These are phyloP conservation scores for Alternaria tenuissima DNA, from an alignment of 2,329 filamentous ascomycete genomes.

Conservation along the genomic window DNA sequence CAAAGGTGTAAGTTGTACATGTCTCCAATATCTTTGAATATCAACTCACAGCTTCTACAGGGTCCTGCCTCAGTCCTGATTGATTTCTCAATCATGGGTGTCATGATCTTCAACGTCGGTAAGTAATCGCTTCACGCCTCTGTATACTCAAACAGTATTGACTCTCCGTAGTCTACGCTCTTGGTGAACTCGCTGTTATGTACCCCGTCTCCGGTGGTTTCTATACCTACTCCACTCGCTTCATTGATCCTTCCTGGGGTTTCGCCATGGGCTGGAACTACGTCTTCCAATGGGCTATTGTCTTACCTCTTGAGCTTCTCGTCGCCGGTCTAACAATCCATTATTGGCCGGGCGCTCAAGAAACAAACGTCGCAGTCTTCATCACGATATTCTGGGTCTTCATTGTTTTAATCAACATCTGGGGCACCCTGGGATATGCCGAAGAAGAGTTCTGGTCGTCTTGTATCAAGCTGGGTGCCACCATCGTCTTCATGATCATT, in stretches of 20 bases:
- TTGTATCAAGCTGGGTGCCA: constrained; percentile 46
- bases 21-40: not conserved
- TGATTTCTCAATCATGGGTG: constrained; percentile 52
- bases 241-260: constrained; percentile 58
- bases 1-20: constrained; percentile 56
- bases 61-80: constrained; percentile 45
- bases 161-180: constrained; percentile 59
- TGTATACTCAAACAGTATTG: constrained; percentile 30
- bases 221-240: constrained; percentile 61
- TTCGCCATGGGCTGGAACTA: constrained; percentile 51
- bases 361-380: constrained; percentile 43
- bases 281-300: constrained; percentile 49
- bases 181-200: constrained; percentile 65
- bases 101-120: constrained; percentile 53
- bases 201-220: constrained; percentile 64
- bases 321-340: constrained; percentile 50
- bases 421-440: constrained; percentile 52
- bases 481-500: constrained; percentile 55
- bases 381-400: constrained; percentile 51
- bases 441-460: constrained; percentile 53
- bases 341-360: constrained; percentile 42
- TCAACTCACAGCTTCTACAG: constrained; percentile 22
- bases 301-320: constrained; percentile 51
- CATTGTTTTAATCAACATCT: constrained; percentile 50
- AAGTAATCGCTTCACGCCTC: constrained; percentile 17